Percentiles rank a stretch among this genome's conserved stretches.
These are phyloP conservation scores for Microthlaspi erraticum DNA, from an alignment of 345 rosid species.

Conservation along the genomic window DNA sequence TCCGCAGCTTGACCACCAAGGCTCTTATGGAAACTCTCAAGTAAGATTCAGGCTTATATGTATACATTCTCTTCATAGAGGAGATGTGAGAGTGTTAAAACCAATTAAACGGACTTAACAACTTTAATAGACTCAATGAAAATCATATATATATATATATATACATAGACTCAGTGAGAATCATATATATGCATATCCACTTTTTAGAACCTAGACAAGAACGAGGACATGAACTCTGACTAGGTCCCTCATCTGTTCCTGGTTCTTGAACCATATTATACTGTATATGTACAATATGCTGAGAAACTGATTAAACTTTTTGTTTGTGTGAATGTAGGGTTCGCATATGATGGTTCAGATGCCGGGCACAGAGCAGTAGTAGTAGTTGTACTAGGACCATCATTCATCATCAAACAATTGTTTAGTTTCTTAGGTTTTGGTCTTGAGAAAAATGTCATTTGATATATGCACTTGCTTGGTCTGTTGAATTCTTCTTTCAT, in stretches of 20 bases:
- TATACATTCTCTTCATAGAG: too few relatives aligned
- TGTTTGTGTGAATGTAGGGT: conserved; percentile 45
- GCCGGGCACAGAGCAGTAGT: conserved; percentile 57
- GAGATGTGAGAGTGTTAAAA: too few relatives aligned
- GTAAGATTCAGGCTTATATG: conserved; percentile 40
- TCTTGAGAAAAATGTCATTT: background rate
- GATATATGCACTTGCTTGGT: conserved; percentile 6
- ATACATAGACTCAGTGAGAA: too few relatives aligned
- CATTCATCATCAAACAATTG: background rate
- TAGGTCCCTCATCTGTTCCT: background rate
- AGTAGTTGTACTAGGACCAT: background rate
- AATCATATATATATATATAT: too few relatives aligned
- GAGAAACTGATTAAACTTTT: conserved; percentile 12
- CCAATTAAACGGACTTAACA: too few relatives aligned
- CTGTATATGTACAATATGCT: conserved; percentile 20
- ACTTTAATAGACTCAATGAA: too few relatives aligned
- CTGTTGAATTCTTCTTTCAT: conserved; percentile 4
- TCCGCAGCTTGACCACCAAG: conserved; percentile 63
- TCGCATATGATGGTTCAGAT: conserved; percentile 68
- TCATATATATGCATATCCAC: background rate
- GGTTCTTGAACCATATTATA: background rate
- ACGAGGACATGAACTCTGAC: background rate
- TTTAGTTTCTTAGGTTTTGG: conserved; percentile 28
- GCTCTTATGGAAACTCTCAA: conserved; percentile 59
- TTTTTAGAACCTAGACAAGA: background rate